phyloP scores from a whole-genome alignment of 192 early-diverging fungal genomes.

The Rhizophagus prolifer region DNA sequence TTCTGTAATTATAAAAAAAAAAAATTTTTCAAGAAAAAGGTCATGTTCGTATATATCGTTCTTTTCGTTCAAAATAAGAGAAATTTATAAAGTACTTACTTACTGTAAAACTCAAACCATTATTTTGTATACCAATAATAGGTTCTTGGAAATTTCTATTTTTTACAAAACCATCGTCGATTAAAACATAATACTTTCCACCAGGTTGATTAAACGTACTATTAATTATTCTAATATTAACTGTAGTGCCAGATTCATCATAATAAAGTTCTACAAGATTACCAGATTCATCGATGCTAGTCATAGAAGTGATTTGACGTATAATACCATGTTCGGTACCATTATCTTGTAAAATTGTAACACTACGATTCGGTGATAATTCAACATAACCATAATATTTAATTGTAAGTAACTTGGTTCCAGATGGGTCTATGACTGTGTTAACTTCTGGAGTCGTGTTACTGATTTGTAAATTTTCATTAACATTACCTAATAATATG shows the following conservation, averaged over 20 bases:
- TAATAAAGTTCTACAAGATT: too few relatives aligned
- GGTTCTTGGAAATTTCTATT: background rate
- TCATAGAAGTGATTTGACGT: background rate
- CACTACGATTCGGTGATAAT: background rate
- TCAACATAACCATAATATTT: background rate
- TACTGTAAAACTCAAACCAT: background rate
- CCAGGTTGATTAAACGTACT: background rate
- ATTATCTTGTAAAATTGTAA: constrained; percentile 13
- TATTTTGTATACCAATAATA: background rate
- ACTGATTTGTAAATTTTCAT: background rate
- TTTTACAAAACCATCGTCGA: constrained; percentile 17
- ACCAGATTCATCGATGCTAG: too few relatives aligned
- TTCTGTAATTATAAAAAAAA: too few relatives aligned
- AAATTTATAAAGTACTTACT: background rate
- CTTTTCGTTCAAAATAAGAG: background rate
- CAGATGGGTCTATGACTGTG: background rate
- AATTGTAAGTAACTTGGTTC: background rate
- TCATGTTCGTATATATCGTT: too few relatives aligned
- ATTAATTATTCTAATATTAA: background rate
- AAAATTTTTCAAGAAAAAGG: too few relatives aligned
- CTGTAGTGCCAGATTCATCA: too few relatives aligned
- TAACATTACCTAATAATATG: background rate
- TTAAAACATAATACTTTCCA: background rate
- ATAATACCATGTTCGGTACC: background rate
- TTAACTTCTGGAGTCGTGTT: background rate